Evolutionary conservation across 768 basidiomycete species (phyloP), one percentile per base, ranked within the genome.

Genomic region (Mycena metata): DNA sequence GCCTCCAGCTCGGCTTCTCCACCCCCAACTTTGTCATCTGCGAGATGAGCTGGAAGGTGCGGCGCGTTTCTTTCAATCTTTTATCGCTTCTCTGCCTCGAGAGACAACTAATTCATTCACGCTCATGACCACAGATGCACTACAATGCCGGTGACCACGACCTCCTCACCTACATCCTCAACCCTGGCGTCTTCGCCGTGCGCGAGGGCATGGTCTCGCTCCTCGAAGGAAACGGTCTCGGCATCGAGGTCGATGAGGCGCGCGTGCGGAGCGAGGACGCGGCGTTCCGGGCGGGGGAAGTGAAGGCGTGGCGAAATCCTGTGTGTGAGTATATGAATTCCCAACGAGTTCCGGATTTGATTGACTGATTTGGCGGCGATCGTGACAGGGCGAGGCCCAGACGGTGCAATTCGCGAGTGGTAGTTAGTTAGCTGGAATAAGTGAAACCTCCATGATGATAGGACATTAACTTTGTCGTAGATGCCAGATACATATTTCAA

Each of bases 1-100:
- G 88, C 72, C 85, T 92, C 47, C 89, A 91, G 60, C 83, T 92
- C 4, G 90, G 84, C 4, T 81, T 86, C 41, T 79, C 84, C 24
- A 83, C 86, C 13, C 87, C 87, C 4, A 91, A 91, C 72, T 63
- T 73, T 39, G 41, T 58, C 36, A 61, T 64, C 65, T 26, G 30
- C 24, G 89, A 90, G 76, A 89, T 89, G 87, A 89, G 86, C 73
- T 84, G 86, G 83, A 84, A 87, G 81, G 86, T 85, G 6, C 30
- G 30, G 65, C 36, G 75, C 67, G 6, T 41, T 8, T 11, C 42
- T 24, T 5, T 23, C n/a, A n/a, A 9, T 45, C 16, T 42, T 7
- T 47, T 51, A n/a, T n/a, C n/a, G n/a, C 11, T 12, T 61, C 58
- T 7, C 19, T 24, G 8, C 19, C 35, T 42, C n/a, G 30, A 30